Percentiles rank a stretch among this genome's conserved stretches.
Conservation (phyloP, 306 rosid species). For the Purshia tridentata region DNA sequence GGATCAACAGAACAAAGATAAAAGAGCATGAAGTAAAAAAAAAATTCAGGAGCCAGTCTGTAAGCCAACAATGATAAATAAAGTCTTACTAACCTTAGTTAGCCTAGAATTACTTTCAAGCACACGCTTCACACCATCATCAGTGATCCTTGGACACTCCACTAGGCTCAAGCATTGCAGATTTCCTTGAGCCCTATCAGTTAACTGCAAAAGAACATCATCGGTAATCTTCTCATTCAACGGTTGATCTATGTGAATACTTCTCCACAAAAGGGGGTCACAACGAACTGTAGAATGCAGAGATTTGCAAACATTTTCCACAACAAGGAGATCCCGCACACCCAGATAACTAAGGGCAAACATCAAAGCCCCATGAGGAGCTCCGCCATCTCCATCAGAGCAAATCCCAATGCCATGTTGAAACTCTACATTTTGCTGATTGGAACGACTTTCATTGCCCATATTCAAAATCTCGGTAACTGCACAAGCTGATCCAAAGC, state of each 20-base stretch:
- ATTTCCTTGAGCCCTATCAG: conserved; percentile 65
- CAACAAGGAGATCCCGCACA: conserved; percentile 62
- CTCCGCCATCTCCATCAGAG: conserved; percentile 36
- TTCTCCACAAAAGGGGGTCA: conserved; percentile 78
- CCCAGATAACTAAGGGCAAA: conserved; percentile 60
- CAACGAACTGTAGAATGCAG: conserved; percentile 50
- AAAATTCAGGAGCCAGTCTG: background rate
- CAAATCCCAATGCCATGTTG: conserved; percentile 24
- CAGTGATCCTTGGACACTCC: conserved; percentile 82
- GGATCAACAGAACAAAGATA: background rate
- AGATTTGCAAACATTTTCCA: conserved; percentile 66
- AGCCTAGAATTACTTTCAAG: conserved; percentile 73
- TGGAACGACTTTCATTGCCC: conserved; percentile 20
- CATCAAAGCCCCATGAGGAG: conserved; percentile 53
- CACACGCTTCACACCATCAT: conserved; percentile 74
- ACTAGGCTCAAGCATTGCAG: conserved; percentile 78
- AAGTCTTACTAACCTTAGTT: conserved; percentile 55
- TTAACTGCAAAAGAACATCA: conserved; percentile 66
- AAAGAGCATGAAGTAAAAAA: background rate
- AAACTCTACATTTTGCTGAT: conserved; percentile 25
- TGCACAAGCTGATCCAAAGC: conserved; percentile 36
- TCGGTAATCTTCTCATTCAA: conserved; percentile 83
- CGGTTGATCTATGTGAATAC: conserved; percentile 68
- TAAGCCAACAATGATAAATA: conserved; percentile 6
- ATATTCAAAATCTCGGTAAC: conserved; percentile 22